Evolutionary conservation across 441 rosid species (phyloP), one percentile per base, ranked within the genome.

Genomic region (Populus hybrid): DNA sequence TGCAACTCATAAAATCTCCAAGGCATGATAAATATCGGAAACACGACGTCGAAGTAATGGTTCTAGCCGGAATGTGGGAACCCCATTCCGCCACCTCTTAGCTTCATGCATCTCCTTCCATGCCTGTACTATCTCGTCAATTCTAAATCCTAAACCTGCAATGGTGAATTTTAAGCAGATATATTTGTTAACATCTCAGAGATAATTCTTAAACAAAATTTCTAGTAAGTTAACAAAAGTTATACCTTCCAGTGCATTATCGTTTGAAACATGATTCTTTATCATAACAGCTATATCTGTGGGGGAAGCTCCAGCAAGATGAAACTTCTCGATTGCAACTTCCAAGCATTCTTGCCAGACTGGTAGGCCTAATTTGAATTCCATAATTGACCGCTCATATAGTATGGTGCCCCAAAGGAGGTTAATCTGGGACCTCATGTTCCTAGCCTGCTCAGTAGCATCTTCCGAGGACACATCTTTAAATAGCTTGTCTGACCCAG

Each of bases 31-130:
- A 75, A 94, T 89, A 75, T 89, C 92, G 0, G 98, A 92, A 70
- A 84, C 86, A 76, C 88, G 79, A 80, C 95, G 86, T 72, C 92
- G 86, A 84, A 93, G 92, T 84, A 95, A 81, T 46, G 99, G 97
- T 79, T 93, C 99, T 77, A 93, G 85, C 81, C 98, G 83, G 88
- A 90, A 92, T 74, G 98, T 90, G 65, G 93, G 89, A 78, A 90
- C 87, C 50, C 96, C 94, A 36, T 82, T 87, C 81, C 86, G 88
- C 93, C 91, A 91, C 81, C 87, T 91, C 80, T 89, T 91, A 57
- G 94, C 97, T 82, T 95, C 98, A 81, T 93, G 87, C 96, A 93
- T 95, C 80, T 94, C 97, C 84, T 89, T 94, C 98, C 97, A 94
- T 67, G 98, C 97, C 82, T 93, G 91, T 64, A 94, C 92, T 80